Evolutionary conservation across 129 eudicot genomes (phyloP), one percentile per base, ranked within the genome.

Genomic region (Calendula officinalis): DNA sequence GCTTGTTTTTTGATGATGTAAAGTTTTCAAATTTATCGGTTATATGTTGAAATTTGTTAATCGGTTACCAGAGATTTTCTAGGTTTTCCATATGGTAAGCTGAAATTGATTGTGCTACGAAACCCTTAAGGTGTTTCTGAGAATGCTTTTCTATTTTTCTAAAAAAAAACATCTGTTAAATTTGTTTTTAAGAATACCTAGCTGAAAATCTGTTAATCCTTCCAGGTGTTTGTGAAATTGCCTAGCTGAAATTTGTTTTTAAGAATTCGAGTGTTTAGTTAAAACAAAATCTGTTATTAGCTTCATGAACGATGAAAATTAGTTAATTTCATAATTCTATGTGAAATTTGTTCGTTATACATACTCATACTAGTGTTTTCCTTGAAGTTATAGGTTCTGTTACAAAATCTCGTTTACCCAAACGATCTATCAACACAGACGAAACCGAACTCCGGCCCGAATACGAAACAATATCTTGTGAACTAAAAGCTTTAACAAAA

Each of bases 381-480:
- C 15, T 66, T 10, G 11, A 5, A 58, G 33, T 36, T 54, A 47
- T 63, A 84, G 87, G 80, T 63, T 68, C 68, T 56, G 46, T 44
- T 27, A 77, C 75, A 44, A 80, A 81, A 67, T 51, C 95, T 64
- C 76, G 81, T 68, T 5, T 60, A 48, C 83, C 82, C 3, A 87
- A 74, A 10, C 64, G 49, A 56, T 41, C 67, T 34, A 36, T 8
- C 40, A 77, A 72, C 22, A 40, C 68, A 1, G 83, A 81, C 50
- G 72, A 83, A 40, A 22, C 68, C 2, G 83, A 75, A 15, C 62
- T 83, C 60, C 81, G 87, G 1, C 91, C 89, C 4, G 84, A 83
- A 55, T 86, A 83, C 88, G 74, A 59, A 46, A 74, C 86, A 0
- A 77, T 86, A 74, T 83, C 91, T 33, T 79, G 81, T 47, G 91